These are phyloP conservation scores for Termitomyces sp. DNA, from an alignment of 768 basidiomycete genomes.

Conservation along the genomic window DNA sequence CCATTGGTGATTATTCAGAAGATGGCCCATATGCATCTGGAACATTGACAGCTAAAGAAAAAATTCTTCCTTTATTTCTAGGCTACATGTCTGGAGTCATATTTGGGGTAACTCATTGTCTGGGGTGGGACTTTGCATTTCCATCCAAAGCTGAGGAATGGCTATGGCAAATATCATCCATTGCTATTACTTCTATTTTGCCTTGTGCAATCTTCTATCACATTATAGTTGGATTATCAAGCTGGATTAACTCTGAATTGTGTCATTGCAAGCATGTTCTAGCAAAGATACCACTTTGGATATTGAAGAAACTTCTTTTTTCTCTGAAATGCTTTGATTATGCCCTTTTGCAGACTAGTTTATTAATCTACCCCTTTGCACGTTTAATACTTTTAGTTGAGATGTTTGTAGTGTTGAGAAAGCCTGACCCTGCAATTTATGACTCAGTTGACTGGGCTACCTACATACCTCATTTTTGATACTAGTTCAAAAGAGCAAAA, in stretches of 20 bases:
- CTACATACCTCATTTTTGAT: slow-evolving; percentile 4
- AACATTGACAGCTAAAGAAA: background rate
- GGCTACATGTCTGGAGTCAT: background rate
- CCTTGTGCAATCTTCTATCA: background rate
- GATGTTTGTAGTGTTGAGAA: slow-evolving; percentile 1
- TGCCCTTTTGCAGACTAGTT: background rate
- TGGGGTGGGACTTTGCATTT: slow-evolving; percentile 23
- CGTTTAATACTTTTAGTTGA: background rate
- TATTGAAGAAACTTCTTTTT: background rate
- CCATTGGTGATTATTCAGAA: too few relatives aligned
- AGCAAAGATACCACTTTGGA: background rate
- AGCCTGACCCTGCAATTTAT: background rate
- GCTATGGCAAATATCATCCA: slow-evolving; percentile 10
- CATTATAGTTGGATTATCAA: too few relatives aligned
- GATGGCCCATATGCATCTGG: background rate
- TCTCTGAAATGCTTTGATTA: background rate
- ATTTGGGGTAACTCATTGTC: slow-evolving; percentile 4
- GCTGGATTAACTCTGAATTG: background rate
- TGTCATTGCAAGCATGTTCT: background rate
- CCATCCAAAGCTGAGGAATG: slow-evolving; percentile 14
- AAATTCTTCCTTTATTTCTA: background rate
- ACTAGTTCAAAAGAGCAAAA: too few relatives aligned
- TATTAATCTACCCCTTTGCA: background rate
- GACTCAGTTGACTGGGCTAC: background rate
- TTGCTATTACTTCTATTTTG: background rate